Evolutionary conservation across 805 yeast genomes (phyloP).

Genomic region (Yarrowia sp.): DNA sequence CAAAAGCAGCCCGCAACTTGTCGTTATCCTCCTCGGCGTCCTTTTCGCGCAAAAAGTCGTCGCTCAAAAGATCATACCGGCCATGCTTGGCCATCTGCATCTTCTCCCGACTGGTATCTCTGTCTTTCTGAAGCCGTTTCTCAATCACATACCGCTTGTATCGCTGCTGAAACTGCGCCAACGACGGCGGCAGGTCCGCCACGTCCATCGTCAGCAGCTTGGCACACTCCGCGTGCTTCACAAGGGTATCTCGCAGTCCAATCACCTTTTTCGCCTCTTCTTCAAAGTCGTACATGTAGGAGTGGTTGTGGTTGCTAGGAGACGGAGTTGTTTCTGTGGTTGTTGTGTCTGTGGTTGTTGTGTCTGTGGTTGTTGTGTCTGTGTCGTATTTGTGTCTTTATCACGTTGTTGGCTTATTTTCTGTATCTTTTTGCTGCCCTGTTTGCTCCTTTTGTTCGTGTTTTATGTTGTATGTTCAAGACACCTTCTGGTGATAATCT

Average conservation of each 20-base stretch:
- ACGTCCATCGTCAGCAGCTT: slow-evolving; percentile 24
- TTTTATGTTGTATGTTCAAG: neutral
- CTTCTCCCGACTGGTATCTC: slow-evolving; percentile 6
- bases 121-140: slow-evolving; percentile 9
- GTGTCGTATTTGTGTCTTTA: neutral
- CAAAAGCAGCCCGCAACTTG: neutral
- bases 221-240: slow-evolving; percentile 27
- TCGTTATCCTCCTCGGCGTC: neutral
- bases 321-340: no score
- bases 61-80: neutral
- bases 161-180: slow-evolving; percentile 25
- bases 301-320: no score
- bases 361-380: neutral
- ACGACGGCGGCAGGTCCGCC: neutral
- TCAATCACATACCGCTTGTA: slow-evolving; percentile 26
- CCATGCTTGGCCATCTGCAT: slow-evolving; percentile 15
- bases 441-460: neutral
- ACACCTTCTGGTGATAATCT: neutral
- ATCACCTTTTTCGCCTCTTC: slow-evolving; percentile 28
- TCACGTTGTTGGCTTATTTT: neutral
- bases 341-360: neutral
- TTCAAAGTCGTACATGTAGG: slow-evolving; percentile 24
- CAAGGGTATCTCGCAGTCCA: slow-evolving; percentile 26
- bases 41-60: neutral
- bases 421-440: no score